phyloP scores from a whole-genome alignment of 2,329 filamentous ascomycete species.

The Neophaeococcomyces mojaviensis region DNA sequence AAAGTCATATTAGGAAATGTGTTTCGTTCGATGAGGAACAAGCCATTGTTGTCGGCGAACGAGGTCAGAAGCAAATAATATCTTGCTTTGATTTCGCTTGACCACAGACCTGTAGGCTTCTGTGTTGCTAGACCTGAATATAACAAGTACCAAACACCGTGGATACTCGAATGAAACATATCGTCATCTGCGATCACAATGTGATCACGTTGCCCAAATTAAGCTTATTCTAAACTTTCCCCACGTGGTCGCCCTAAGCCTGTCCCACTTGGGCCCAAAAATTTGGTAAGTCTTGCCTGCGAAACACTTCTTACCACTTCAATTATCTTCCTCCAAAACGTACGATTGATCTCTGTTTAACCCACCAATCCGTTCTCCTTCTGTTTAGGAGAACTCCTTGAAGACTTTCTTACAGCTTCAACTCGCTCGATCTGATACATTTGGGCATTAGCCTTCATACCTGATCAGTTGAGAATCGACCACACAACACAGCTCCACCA shows the following conservation, averaged over 20 bases:
- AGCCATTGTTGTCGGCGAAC: conserved; percentile 76
- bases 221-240: conserved; percentile 6
- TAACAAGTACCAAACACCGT: not conserved
- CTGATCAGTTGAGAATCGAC: too few relatives aligned
- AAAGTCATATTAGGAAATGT: conserved; percentile 50
- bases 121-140: not conserved
- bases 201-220: not conserved
- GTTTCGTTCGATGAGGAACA: conserved; percentile 88
- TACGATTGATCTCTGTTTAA: too few relatives aligned
- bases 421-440: too few relatives aligned
- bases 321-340: not conserved
- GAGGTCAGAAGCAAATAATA: conserved; percentile 59
- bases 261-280: conserved; percentile 3
- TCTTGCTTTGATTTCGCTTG: conserved; percentile 83
- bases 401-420: not conserved
- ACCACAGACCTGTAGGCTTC: not conserved
- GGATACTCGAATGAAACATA: conserved; percentile 14
- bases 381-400: not conserved
- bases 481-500: conserved; percentile 17
- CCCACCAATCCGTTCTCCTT: not conserved
- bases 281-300: conserved; percentile 7
- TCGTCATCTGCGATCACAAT: conserved; percentile 7
- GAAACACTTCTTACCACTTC: not conserved
- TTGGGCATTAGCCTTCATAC: too few relatives aligned
- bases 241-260: conserved; percentile 1